A percentile compares a stretch with the other conserved stretches of the same genome.
phyloP scores from a whole-genome alignment of 768 basidiomycete genomes.

The Termitomyces heimii region DNA sequence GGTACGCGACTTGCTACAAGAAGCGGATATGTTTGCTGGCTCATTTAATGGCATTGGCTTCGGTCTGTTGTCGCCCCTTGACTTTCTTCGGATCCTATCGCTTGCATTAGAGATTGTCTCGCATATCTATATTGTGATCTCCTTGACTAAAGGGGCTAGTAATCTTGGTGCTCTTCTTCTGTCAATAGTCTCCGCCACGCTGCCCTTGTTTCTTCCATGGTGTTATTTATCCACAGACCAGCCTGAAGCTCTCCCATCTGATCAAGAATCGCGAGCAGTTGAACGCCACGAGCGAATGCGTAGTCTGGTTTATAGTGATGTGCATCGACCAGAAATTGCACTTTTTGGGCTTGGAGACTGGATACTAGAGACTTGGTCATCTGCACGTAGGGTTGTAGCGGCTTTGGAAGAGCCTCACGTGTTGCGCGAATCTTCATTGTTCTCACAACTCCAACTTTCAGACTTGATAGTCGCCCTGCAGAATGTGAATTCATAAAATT shows the following conservation, averaged over 20 bases:
- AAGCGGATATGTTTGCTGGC: constrained; percentile 79
- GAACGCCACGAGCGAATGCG: constrained; percentile 74
- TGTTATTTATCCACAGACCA: constrained; percentile 35
- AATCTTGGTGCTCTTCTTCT: constrained; percentile 54
- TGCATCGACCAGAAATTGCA: constrained; percentile 73
- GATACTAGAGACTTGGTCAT: constrained; percentile 76
- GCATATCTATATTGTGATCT: constrained; percentile 61
- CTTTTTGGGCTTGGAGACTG: constrained; percentile 82
- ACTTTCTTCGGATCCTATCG: constrained; percentile 69
- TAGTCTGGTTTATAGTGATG: constrained; percentile 67
- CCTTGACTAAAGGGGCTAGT: constrained; percentile 51
- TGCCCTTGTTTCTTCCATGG: constrained; percentile 56
- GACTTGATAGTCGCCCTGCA: constrained; percentile 62
- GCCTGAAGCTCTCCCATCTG: constrained; percentile 39
- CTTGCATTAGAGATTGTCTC: constrained; percentile 67
- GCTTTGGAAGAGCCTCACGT: constrained; percentile 45
- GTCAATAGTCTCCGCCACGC: constrained; percentile 52
- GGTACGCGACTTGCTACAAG: constrained; percentile 74
- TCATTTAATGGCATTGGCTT: constrained; percentile 77
- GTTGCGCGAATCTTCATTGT: constrained; percentile 37
- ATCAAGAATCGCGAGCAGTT: constrained; percentile 55
- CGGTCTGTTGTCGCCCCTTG: constrained; percentile 75
- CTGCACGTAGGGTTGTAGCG: constrained; percentile 52
- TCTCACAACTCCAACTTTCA: constrained; percentile 55
- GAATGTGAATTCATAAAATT: constrained; percentile 47